phyloP scores from a whole-genome alignment of 1,284 basidiomycete genomes.

The Sutorius eximius region DNA sequence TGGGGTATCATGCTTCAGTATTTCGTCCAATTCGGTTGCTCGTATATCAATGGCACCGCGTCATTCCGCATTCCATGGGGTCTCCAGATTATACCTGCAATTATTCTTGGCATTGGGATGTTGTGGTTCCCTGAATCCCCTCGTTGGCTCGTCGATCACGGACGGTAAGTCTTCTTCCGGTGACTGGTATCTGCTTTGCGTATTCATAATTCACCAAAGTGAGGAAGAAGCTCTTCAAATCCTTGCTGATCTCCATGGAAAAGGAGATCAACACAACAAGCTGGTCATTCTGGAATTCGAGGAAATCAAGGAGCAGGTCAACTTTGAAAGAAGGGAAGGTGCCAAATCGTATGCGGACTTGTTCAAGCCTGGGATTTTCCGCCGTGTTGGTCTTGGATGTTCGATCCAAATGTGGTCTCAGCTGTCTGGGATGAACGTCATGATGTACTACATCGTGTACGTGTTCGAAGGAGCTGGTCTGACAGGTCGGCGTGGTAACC shows the following conservation, averaged over 20 bases:
- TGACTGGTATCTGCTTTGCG: neutral
- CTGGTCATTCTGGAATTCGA: slow-evolving; percentile 77
- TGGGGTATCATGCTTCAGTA: slow-evolving; percentile 77
- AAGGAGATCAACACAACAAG: slow-evolving; percentile 60
- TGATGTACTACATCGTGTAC: slow-evolving; percentile 82
- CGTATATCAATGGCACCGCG: slow-evolving; percentile 65
- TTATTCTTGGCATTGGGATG: slow-evolving; percentile 71
- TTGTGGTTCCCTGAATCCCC: slow-evolving; percentile 64
- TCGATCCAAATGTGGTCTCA: slow-evolving; percentile 68
- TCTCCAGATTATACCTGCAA: slow-evolving; percentile 74
- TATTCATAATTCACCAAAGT: slow-evolving; percentile 32
- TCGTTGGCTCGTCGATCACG: slow-evolving; percentile 67
- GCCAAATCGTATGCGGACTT: slow-evolving; percentile 72
- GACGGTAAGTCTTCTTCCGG: slow-evolving; percentile 37
- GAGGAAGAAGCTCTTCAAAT: slow-evolving; percentile 74
- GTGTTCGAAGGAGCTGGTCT: slow-evolving; percentile 77
- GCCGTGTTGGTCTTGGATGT: slow-evolving; percentile 59
- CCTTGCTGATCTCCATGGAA: slow-evolving; percentile 77
- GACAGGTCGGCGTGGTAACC: slow-evolving; percentile 64
- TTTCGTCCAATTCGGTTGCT: slow-evolving; percentile 74
- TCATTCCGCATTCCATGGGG: slow-evolving; percentile 82
- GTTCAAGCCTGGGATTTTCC: slow-evolving; percentile 55
- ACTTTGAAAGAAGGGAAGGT: slow-evolving; percentile 68
- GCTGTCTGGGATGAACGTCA: slow-evolving; percentile 62
- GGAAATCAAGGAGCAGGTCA: slow-evolving; percentile 76